Evolutionary conservation across 2,329 filamentous ascomycete genomes (phyloP).

Genomic region (Colletotrichum cuscutae): DNA sequence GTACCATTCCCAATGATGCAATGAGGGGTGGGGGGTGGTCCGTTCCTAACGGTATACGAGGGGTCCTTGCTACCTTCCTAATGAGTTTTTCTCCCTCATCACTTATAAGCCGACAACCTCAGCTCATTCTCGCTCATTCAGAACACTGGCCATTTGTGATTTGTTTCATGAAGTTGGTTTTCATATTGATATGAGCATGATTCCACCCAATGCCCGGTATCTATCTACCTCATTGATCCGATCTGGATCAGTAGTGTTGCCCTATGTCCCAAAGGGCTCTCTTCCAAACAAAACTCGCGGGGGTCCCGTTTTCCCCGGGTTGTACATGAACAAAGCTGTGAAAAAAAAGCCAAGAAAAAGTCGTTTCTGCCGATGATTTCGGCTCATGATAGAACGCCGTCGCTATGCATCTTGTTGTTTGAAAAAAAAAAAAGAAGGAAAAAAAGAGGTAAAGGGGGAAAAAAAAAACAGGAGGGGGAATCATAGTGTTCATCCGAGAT

Average conservation of each 20-base stretch:
- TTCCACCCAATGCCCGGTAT: no score
- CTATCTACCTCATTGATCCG: neutral
- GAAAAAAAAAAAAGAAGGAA: neutral
- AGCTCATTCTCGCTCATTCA: neutral
- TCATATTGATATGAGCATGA: neutral
- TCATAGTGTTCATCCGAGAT: neutral
- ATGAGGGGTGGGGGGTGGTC: neutral
- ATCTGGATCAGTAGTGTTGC: neutral
- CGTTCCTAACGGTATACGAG: neutral
- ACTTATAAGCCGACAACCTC: neutral
- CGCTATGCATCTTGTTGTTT: constrained; percentile 2
- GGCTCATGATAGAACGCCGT: constrained; percentile 1
- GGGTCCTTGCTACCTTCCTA: neutral
- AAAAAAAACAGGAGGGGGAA: neutral
- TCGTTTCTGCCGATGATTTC: neutral
- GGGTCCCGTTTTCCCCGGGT: neutral
- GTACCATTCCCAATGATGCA: neutral
- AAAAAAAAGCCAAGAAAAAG: neutral
- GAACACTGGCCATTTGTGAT: neutral
- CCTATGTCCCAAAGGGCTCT: neutral
- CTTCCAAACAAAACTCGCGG: neutral
- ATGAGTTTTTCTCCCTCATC: neutral
- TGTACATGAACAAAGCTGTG: neutral
- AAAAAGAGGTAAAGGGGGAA: neutral
- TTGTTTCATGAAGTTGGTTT: neutral